Base-by-base conservation (phyloP, 768 basidiomycete genomes). In the Stropharia rugosoannulata region DNA sequence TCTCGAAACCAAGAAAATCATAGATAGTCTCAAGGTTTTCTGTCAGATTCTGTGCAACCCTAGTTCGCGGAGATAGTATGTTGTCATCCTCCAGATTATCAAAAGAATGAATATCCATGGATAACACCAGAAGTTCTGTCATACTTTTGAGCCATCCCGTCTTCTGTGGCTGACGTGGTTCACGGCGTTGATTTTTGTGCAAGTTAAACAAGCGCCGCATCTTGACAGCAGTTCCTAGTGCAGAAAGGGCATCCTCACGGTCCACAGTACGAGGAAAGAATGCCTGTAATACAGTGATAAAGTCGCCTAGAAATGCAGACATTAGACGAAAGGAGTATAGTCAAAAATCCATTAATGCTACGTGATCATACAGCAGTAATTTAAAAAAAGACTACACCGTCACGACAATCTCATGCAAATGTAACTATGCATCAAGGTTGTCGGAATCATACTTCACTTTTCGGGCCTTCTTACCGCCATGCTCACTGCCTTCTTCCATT, bases 21-120 rank as follows among this genome's bases (percentile, higher is more conserved):
- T 12, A 62, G 48, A 11, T 59, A 49, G 37, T 48, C 36, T 36
- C n/a, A 10, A 49, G 66, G 62, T 9, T 62, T 64, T 35, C 63
- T 51, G 15, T 51, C 3, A 40, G 10, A 11, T 40, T 40, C 13
- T 12, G 10, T 12, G 39, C 39, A 40, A 40, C 11, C 18, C 5
- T 4, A 13, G 5, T 40, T 12, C 11, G 4, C 13, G 3, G 39
- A 4, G 39, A 12, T 4, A 40, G 42, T 29, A 18, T 15, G 32
- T 27, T 12, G 37, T 35, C 9, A 1, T 18, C 9, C 12, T 32
- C 13, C 16, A 16, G 25, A 16, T 39, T 11, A 29, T 27, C 22
- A 25, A 19, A 10, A 19, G 13, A 69, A 29, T 45, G 16, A 0
- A 61, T 41, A 47, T 64, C 57, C 47, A 55, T 59, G 19, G 66